Evolutionary conservation across 2,329 filamentous ascomycete genomes (phyloP), one percentile per base, ranked within the genome.

Genomic region (Diaporthe vaccinii): DNA sequence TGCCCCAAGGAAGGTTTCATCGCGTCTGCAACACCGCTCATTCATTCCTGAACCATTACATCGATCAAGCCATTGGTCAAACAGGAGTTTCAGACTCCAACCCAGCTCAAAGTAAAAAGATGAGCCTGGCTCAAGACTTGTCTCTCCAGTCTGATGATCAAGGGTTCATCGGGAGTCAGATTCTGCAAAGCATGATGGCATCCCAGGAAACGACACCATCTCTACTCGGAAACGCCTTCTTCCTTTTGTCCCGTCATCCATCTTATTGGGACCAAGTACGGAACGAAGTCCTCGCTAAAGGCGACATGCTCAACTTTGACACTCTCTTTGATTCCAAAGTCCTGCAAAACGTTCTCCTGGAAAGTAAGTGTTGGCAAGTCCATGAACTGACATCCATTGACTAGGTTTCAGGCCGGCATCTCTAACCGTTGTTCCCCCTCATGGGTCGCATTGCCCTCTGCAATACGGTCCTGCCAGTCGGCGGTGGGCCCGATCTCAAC

Each of bases 131-230:
- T 3, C 31, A 39, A 4, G 57, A 59, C 20, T 15, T 59, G 8
- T 59, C 57, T 8, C 20, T 36, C 0, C 57, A 59, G 57, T 59
- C 57, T 14, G 57, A n/a, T 39, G 57, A 59, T 39, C 57, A 59
- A 10, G 22, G 20, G 10, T 59, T 59, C 34, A 59, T 59, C 57
- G 39, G 57, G 57, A 59, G 57, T n/a, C 57, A 59, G 1, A 39
- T 59, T 15, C 9, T 59, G 4, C 57, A 59, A 14, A 34, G 57
- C 4, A 59, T 59, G 57, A 59, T 59, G 57, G 57, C 57, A 7
- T 59, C 57, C 34, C 57, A 59, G 9, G 57, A 59, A n/a, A 59
- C 34, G 34, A 59, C 57, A 59, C 39, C 57, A n/a, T 59, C 57
- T 39, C 34, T 59, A 36, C 57, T 59, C 10, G 57, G 57, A n/a